Evolutionary conservation across 345 rosid genomes (phyloP).

Genomic region (Brassica carinata): DNA sequence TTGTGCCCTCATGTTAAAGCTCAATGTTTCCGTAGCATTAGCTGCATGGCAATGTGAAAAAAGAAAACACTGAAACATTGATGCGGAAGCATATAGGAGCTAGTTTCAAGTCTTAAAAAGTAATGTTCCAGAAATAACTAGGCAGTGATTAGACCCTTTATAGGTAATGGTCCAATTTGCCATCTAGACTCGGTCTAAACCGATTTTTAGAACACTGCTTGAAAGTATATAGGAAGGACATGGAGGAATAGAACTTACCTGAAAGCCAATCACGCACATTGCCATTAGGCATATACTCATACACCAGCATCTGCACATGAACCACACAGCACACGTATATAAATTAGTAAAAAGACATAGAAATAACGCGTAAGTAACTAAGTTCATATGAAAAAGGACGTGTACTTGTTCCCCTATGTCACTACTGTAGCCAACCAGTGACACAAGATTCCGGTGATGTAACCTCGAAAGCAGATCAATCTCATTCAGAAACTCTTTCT

Average conservation of each 20-base stretch:
- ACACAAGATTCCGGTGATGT: constrained; percentile 84
- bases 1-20: constrained; percentile 54
- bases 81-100: background rate
- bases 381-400: constrained; percentile 9
- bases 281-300: constrained; percentile 85
- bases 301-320: constrained; percentile 75
- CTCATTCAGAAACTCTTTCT: constrained; percentile 84
- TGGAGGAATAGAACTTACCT: constrained; percentile 41
- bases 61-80: constrained; percentile 9
- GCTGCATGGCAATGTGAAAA: constrained; percentile 45
- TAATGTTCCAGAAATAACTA: no score
- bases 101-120: background rate
- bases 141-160: no score
- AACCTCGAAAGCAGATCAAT: constrained; percentile 74
- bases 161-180: no score
- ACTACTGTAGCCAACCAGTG: constrained; percentile 77
- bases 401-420: constrained; percentile 85
- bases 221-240: background rate
- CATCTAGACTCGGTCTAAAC: no score
- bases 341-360: background rate
- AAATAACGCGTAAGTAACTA: constrained; percentile 13
- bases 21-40: constrained; percentile 48
- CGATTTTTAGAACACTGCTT: background rate
- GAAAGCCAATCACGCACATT: constrained; percentile 84
- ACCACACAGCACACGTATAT: background rate